Evolutionary conservation across 2,329 filamentous ascomycete species (phyloP), one percentile per base, ranked within the genome.

Genomic region (Pseudocercospora pini-densiflorae): DNA sequence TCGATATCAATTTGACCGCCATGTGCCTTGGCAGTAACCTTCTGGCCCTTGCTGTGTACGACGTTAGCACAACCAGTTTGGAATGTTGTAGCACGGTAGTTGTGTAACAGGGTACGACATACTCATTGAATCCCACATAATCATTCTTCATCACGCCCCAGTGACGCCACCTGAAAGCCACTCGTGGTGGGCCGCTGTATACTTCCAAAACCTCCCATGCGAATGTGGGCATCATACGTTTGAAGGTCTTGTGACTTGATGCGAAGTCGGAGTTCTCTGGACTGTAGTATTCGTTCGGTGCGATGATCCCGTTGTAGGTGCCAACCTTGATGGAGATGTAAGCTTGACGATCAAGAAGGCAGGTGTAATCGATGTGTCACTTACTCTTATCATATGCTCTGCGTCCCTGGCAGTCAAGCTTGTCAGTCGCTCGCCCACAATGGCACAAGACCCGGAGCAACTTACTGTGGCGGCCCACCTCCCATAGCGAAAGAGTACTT

Each of bases 141-240:
- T 90, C 88, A 67, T 85, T 86, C 79, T 86, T 86, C 86, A 91
- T 90, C 4, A 80, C 77, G 0, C 88, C 89, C 89, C 89, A 91
- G 75, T 91, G 89, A 5, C 89, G 81, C 89, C 89, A 91, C 71
- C 86, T 83, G 76, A 90, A 90, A 2, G 83, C 81, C 40, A 90
- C 88, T 12, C 81, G 80, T 1, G 89, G 89, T 24, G 88, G 88
- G 0, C 87, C 88, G 67, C 85, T 86, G 74, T 89, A 90, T 2
- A 91, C 88, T 75, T 90, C 89, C 16, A 89, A 75, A 1, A 91
- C 88, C 78, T 91, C 89, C 88, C 89, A 91, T 0, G 88, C 89
- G 76, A 91, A 91, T 0, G 84, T 88, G 0, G 89, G 89, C 88
- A 91, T 91, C 88, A 90, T 90, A 61, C 87, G 81, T 80, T 90